These are phyloP conservation scores for Ophiostoma piceae DNA, from an alignment of 2,329 filamentous ascomycete species.

Conservation along the genomic window DNA sequence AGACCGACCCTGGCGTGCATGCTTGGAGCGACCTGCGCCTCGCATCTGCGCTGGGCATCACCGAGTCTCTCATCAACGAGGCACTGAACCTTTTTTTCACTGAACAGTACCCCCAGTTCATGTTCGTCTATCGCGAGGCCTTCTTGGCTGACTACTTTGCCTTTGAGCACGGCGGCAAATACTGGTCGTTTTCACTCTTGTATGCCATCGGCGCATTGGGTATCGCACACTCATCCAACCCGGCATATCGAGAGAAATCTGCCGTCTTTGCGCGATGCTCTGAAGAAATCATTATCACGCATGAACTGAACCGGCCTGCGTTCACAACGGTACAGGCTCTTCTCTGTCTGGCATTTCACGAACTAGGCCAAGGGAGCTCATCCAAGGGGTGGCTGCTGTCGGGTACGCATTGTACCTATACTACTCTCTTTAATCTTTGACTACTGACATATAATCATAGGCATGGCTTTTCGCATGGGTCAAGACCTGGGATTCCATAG, in stretches of 20 bases:
- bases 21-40: constrained; percentile 4
- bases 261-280: background rate
- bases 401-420: background rate
- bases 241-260: background rate
- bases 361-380: background rate
- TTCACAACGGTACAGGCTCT: constrained; percentile 4
- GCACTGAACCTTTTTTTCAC: background rate
- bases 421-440: background rate
- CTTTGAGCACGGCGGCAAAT: constrained; percentile 1
- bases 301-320: background rate
- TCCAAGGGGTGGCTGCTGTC: constrained; percentile 5
- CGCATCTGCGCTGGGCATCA: constrained; percentile 1
- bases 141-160: constrained; percentile 6
- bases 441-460: background rate
- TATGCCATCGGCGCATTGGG: constrained; percentile 3
- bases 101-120: background rate
- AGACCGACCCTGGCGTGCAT: background rate
- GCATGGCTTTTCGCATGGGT: constrained; percentile 11
- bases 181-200: background rate
- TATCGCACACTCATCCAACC: background rate
- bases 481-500: background rate
- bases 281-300: constrained; percentile 4
- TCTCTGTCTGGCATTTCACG: background rate
- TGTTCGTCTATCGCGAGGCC: background rate
- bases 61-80: constrained; percentile 4